Evolutionary conservation across 805 yeast genomes (phyloP), one percentile per base, ranked within the genome.

Genomic region (Kodamaea sagamina): DNA sequence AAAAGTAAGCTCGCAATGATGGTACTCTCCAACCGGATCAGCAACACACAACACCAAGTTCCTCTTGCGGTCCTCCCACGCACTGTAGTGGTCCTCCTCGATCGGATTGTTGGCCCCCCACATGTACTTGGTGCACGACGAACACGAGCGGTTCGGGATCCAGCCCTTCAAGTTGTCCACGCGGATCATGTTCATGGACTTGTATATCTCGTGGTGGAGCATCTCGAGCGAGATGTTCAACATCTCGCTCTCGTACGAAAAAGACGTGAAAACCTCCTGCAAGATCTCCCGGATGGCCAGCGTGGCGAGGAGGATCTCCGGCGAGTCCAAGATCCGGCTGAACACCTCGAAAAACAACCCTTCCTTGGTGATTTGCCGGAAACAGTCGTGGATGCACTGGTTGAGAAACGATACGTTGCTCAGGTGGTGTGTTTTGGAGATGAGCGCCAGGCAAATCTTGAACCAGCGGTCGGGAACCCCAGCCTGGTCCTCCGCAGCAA

Each of bases 101-200:
- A 39, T 7, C 17, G 72, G 66, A 2, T 85, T 57, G 1, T 79
- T 78, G 1, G 77, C 59, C 0, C 97, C 96, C 81, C 89, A 83
- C 25, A 89, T 65, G 15, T 67, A 67, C 48, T 80, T 81, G 1
- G 88, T 90, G 61, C 97, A 90, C 0, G 84, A 77, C 26, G 84
- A 84, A 60, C 97, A 90, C 37, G 74, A 78, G 19, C 63, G 65
- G 1, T 72, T 50, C n/a, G 46, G 57, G 3, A 69, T 54, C 89
- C 95, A 84, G 0, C 97, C 97, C 27, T 65, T 60, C 0, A 69
- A 50, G 16, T 75, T 67, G 25, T 70, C 66, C 2, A 52, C 47
- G 9, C 75, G 67, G 8, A 84, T 63, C 2, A 54, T 49, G 9
- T 67, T 56, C 57, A 82, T 62, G 46, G 75, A 72, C 15, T 63